A percentile compares a stretch with the other conserved stretches of the same genome.
Conservation (phyloP, 352 stramenopile species). For the Phytophthora podocarpi region DNA sequence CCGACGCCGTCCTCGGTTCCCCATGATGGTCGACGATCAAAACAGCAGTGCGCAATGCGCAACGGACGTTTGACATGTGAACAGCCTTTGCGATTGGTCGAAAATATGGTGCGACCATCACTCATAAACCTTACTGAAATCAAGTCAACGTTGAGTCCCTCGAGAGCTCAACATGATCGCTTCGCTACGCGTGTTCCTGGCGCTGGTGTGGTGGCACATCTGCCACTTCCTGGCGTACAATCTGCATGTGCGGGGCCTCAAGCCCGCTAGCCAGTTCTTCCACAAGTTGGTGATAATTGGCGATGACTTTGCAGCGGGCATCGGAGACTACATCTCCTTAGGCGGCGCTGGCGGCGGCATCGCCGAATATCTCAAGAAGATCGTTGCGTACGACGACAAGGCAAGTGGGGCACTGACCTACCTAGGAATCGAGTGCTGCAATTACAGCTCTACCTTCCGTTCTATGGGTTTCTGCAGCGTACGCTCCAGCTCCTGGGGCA, state of each 20-base stretch:
- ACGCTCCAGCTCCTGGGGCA: background rate
- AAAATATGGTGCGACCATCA: slow-evolving; percentile 10
- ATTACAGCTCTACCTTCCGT: background rate
- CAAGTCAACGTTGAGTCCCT: too few relatives aligned
- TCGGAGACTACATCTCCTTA: slow-evolving; percentile 81
- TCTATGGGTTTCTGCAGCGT: background rate
- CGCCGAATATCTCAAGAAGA: slow-evolving; percentile 56
- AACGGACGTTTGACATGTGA: too few relatives aligned
- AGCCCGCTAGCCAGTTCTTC: slow-evolving; percentile 64
- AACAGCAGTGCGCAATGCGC: slow-evolving; percentile 4
- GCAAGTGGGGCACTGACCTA: slow-evolving; percentile 31
- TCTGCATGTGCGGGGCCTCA: slow-evolving; percentile 51
- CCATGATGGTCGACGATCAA: slow-evolving; percentile 39
- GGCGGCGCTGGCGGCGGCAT: slow-evolving; percentile 47
- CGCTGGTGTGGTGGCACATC: slow-evolving; percentile 72
- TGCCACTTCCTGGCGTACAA: slow-evolving; percentile 58
- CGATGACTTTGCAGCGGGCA: slow-evolving; percentile 81
- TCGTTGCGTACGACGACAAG: slow-evolving; percentile 64
- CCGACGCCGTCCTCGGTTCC: slow-evolving; percentile 66
- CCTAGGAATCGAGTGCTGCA: background rate
- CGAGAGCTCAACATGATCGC: slow-evolving; percentile 38
- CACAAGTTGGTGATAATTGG: slow-evolving; percentile 87
- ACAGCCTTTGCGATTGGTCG: background rate
- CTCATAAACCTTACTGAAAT: too few relatives aligned
- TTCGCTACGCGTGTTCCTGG: slow-evolving; percentile 55